Evolutionary conservation across 2,329 filamentous ascomycete genomes (phyloP), one percentile per base, ranked within the genome.

Genomic region (Xylariaceae sp.): DNA sequence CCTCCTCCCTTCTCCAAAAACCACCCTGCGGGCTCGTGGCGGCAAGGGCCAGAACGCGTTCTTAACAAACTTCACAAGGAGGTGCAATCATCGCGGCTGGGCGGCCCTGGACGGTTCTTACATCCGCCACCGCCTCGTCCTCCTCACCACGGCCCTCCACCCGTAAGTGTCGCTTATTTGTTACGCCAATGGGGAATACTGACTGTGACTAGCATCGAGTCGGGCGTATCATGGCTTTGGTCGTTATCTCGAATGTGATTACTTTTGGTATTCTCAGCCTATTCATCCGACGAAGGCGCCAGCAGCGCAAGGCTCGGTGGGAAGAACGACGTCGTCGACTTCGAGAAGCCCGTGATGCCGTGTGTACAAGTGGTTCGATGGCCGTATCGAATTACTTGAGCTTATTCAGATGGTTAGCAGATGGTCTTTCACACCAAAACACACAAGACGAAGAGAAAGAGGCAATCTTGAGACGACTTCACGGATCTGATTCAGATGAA

Each of bases 381-480:
- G 43, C 51, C 55, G 43, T 35, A 33, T 42, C 43, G 19, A 61
- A 63, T 23, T 58, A 67, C 48, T 44, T 56, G 3, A 55, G 61
- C 22, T 44, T 72, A 17, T 50, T 69, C 32, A 50, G 56, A 34
- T 60, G 64, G 44, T 50, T 62, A 1, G 54, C 44, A 10, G 50
- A 55, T n/a, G 37, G 45, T 20, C 32, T 59, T 22, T 39, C 48
- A 14, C 45, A 45, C 34, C 49, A 60, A 37, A 44, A 54, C 16
- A 32, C 50, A 37, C 55, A 58, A 17, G 61, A 62, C 17, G 63
- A 66, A 44, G 69, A 71, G 54, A 70, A 71, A 57, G 60, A 66
- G 32, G 60, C 60, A 8, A 61, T 67, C 33, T 48, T 65, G 46
- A 49, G 55, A 45, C 47, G 51, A 22, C 5, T 60, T 34, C 50